Conservation (phyloP, 75 land plant species). For the Sequoiadendron giganteum region DNA sequence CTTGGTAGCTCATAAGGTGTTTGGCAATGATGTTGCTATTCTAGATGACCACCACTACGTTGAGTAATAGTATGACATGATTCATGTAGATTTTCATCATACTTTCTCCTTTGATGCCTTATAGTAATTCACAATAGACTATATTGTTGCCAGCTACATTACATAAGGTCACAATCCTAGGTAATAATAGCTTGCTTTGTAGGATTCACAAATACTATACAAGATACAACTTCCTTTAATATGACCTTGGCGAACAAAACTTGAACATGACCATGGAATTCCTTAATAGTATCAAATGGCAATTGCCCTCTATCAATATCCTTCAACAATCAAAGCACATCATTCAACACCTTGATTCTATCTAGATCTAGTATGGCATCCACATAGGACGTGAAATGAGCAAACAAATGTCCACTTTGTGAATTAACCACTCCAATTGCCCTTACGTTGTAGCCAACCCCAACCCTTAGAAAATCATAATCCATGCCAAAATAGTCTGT, state of each 20-base stretch:
- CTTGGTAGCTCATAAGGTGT: too few species aligned
- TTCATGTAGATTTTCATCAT: not conserved
- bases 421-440: constrained; percentile 31
- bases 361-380: constrained; percentile 44
- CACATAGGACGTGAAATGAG: constrained; percentile 26
- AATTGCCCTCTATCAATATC: constrained; percentile 41
- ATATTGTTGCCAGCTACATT: not conserved
- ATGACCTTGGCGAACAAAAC: constrained; percentile 29
- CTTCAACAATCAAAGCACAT: constrained; percentile 35
- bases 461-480: constrained; percentile 21
- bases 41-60: too few species aligned
- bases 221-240: not conserved
- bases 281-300: constrained; percentile 31
- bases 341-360: constrained; percentile 37
- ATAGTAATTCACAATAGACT: not conserved
- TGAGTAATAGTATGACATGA: not conserved
- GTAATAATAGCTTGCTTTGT: not conserved
- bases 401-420: constrained; percentile 31
- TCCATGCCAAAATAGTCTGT: constrained; percentile 31
- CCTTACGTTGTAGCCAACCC: constrained; percentile 46
- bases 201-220: constrained; percentile 2
- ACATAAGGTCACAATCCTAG: not conserved
- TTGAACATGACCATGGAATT: constrained; percentile 24
- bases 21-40: too few species aligned
- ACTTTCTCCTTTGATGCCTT: not conserved